Base-by-base conservation (phyloP, 129 eudicot species). In the Pseudognaphalium luteoalbum region DNA sequence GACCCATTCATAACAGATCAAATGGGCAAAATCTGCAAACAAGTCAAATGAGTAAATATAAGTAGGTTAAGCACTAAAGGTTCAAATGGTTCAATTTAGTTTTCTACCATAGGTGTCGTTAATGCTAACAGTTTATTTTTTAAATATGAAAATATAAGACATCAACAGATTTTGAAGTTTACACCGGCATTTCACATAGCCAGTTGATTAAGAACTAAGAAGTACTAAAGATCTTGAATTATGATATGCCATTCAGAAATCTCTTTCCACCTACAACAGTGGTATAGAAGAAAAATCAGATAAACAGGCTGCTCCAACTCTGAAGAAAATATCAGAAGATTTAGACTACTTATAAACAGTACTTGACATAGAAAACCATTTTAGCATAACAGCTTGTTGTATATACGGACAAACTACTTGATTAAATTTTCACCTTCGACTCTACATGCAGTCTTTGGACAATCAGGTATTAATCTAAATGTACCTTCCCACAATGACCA, bases 381-480 rank as follows among this genome's bases (percentile, higher is more conserved):
- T 68, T 66, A 2, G 30, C 22, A 37, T 68, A 39, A 21, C 2
- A 57, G 15, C 54, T 17, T 6, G 71, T 44, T 25, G 14, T 68
- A 68, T 68, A 68, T 20, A 67, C 22, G 32, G 30, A n/a, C 10
- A 39, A 50, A 41, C 57, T 33, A 41, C 56, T 30, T 39, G 14
- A n/a, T 39, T 12, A 39, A 2, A 39, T 39, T 39, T 12, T 39
- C 9, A 39, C 14, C 14, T 39, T 35, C 52, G n/a, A 68, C 47
- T 57, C 62, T 57, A 6, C 62, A 57, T 57, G 62, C 62, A 57
- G 22, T 57, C 25, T 57, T 57, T 57, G 28, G 62, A 57, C 62
- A 57, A 4, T 10, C 25, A 5, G 62, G 62, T 57, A 57, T 17
- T 19, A 28, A 57, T 6, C 62, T 57, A 19, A 57, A 9, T 19